phyloP scores from a whole-genome alignment of 176 grass and related monocot species.

The Musa beccarii region DNA sequence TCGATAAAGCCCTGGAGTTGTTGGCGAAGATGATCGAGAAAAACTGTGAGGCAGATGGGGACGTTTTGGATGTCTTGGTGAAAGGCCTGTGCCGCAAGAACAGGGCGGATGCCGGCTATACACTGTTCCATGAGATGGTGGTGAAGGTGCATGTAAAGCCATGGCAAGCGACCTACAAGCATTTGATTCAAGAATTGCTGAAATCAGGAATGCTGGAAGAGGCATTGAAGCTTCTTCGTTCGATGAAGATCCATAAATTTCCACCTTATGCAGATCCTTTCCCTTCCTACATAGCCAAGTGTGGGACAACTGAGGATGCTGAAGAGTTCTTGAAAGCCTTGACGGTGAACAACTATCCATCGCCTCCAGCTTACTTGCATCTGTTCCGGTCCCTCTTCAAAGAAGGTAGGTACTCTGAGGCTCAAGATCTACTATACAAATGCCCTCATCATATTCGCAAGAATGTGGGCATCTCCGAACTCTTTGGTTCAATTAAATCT shows the following conservation, averaged over 20 bases:
- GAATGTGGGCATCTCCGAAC: constrained; percentile 35
- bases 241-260: constrained; percentile 54
- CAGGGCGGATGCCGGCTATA: constrained; percentile 38
- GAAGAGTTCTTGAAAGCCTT: constrained; percentile 62
- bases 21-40: constrained; percentile 67
- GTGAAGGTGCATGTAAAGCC: constrained; percentile 43
- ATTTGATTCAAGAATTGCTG: constrained; percentile 54
- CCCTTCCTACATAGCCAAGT: constrained; percentile 52
- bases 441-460: constrained; percentile 77
- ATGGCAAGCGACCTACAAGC: constrained; percentile 57
- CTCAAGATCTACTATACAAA: constrained; percentile 70
- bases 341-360: constrained; percentile 33
- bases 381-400: constrained; percentile 66
- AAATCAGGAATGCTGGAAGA: constrained; percentile 52
- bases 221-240: constrained; percentile 50
- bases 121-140: constrained; percentile 65
- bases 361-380: constrained; percentile 36
- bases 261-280: constrained; percentile 65
- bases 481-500: constrained; percentile 46
- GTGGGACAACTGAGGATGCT: constrained; percentile 65
- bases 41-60: constrained; percentile 40
- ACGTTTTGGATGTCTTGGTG: constrained; percentile 61
- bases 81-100: constrained; percentile 50
- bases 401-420: constrained; percentile 67
- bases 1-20: constrained; percentile 48